These are phyloP conservation scores for Leersia perrieri DNA, from an alignment of 176 grass and related monocot genomes.

Conservation along the genomic window DNA sequence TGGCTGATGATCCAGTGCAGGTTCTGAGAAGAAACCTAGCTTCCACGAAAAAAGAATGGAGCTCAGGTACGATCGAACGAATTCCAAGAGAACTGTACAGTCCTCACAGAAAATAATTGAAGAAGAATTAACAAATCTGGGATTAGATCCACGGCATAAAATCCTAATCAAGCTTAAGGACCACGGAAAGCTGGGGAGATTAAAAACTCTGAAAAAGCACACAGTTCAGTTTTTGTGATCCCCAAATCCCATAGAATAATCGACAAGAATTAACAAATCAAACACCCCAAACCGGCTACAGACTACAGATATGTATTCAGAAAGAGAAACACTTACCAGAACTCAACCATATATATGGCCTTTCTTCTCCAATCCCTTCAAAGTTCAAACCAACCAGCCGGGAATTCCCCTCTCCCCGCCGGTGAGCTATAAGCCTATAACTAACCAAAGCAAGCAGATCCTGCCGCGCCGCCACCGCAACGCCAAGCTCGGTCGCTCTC, in stretches of 20 bases:
- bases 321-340: slow-evolving; percentile 31
- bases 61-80: not conserved
- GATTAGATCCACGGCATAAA: slow-evolving; percentile 24
- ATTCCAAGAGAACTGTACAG: not conserved
- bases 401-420: not conserved
- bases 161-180: slow-evolving; percentile 45
- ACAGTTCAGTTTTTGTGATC: not conserved
- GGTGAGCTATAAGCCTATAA: not conserved
- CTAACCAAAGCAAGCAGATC: slow-evolving; percentile 33
- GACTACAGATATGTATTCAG: not conserved
- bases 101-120: not conserved
- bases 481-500: not conserved
- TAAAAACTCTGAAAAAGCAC: not conserved
- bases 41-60: not conserved
- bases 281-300: not conserved
- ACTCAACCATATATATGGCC: not conserved
- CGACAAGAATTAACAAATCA: slow-evolving; percentile 18
- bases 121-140: slow-evolving; percentile 24
- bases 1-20: not conserved
- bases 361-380: not conserved
- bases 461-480: no score
- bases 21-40: not conserved
- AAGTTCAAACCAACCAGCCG: no score
- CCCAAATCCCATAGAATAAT: slow-evolving; percentile 30
- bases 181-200: not conserved